Evolutionary conservation across 2,329 filamentous ascomycete species (phyloP).

Genomic region (Diaporthe sp.): DNA sequence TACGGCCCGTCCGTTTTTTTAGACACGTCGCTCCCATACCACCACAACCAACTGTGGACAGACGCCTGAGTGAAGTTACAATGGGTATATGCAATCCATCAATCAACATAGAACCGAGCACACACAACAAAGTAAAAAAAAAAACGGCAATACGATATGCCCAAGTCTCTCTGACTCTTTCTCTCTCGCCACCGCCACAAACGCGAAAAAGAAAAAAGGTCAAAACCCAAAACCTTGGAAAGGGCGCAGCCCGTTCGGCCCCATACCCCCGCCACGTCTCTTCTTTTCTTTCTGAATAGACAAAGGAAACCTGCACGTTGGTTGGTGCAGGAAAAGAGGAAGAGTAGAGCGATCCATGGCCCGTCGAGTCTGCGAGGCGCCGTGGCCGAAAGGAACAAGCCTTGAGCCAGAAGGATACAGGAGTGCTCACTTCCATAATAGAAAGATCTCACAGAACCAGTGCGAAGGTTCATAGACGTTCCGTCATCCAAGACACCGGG

Average conservation of each 20-base stretch:
- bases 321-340: constrained; percentile 1
- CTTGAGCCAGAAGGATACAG: background rate
- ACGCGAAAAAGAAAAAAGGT: background rate
- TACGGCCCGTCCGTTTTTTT: background rate
- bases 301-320: constrained; percentile 9
- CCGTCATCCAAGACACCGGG: background rate
- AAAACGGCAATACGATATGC: constrained; percentile 18
- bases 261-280: background rate
- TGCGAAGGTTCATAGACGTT: background rate
- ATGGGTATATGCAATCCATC: constrained; percentile 36
- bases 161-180: background rate
- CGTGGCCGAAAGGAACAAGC: background rate
- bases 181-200: background rate
- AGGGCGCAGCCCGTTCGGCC: constrained; percentile 34
- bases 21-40: constrained; percentile 12
- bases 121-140: constrained; percentile 28
- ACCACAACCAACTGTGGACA: constrained; percentile 16
- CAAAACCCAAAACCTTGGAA: background rate
- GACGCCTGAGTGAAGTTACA: constrained; percentile 36
- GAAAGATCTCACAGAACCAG: background rate
- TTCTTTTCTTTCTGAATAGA: constrained; percentile 34
- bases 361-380: constrained; percentile 1
- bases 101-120: constrained; percentile 24
- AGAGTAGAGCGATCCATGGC: background rate
- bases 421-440: background rate